Conservation (phyloP, 2,329 filamentous ascomycete species). For the Claviceps lovelessii region DNA sequence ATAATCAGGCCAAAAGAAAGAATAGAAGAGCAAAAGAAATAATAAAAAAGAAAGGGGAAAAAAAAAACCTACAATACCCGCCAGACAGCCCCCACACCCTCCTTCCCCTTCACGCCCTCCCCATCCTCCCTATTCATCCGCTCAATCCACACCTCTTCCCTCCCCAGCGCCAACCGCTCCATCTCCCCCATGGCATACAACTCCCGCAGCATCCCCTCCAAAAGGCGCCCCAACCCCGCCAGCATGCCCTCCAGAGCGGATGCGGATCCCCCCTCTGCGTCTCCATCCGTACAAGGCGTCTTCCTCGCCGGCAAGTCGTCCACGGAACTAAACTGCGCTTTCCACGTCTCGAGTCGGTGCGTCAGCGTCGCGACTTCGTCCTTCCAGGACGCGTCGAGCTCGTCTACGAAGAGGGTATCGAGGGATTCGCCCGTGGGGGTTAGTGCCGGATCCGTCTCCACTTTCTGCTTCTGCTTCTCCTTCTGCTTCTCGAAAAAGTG, state of each 20-base stretch:
- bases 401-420: conserved; percentile 34
- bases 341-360: conserved; percentile 42
- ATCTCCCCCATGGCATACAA: conserved; percentile 47
- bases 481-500: conserved; percentile 18
- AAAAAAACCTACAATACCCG: conserved; percentile 17
- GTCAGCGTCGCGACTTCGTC: conserved; percentile 39
- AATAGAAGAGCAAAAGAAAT: too few species aligned
- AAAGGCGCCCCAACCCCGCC: conserved; percentile 30
- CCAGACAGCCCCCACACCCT: conserved; percentile 34
- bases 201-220: conserved; percentile 48
- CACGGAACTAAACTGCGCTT: conserved; percentile 32
- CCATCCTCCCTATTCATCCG: conserved; percentile 32
- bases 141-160: conserved; percentile 46
- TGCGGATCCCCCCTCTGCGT: conserved; percentile 3
- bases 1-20: too few species aligned
- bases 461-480: not conserved
- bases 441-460: conserved; percentile 4
- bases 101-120: conserved; percentile 18
- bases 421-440: conserved; percentile 12
- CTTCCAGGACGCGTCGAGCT: conserved; percentile 43
- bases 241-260: conserved; percentile 34
- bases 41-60: too few species aligned
- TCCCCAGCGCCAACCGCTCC: conserved; percentile 39
- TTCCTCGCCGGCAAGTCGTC: conserved; percentile 14
- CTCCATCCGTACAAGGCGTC: not conserved